Base-by-base conservation (phyloP, 176 grass and related monocot species). In the Chrysopogon serrulatus region DNA sequence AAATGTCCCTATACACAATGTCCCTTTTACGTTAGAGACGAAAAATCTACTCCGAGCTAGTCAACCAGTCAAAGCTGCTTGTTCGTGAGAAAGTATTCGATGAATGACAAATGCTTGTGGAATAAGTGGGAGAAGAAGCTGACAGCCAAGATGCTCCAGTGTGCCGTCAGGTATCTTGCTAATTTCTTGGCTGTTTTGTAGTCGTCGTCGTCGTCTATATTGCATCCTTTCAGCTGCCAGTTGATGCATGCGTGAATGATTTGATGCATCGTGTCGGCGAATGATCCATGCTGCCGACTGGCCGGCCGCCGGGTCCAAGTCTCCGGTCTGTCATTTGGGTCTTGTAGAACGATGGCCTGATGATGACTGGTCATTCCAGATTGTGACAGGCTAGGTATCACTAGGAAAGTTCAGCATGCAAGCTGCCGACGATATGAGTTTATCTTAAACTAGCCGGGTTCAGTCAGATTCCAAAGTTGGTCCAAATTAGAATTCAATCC, bases 251-350 rank as follows among this genome's bases (percentile, higher is more conserved):
- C 30, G 15, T 10, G 61, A 21, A 71, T 79, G 65, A n/a, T 71
- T 74, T 51, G 10, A 32, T 54, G 12, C 18, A 18, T 23, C n/a
- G 31, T 49, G 76, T 79, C 28, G 28, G 9, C 43, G 26, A 68
- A n/a, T 60, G 15, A 44, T 69, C 48, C 62, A 23, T 21, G 78
- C 32, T 30, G 72, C 63, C 32, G 45, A 26, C 45, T 60, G 35
- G 4, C 60, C 27, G 27, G 12, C 17, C 10, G 14, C 60, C 26
- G 45, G 37, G 85, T 82, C 85, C 78, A 82, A 87, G 78, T 75
- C 62, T 69, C 41, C 85, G 31, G 66, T 45, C 17, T 62, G 4
- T 59, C 49, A 2, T 14, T 45, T 15, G 61, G 37, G 36, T 87
- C 47, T 44, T 44, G 43, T 48, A 65, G 51, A 71, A 23, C 5